A percentile compares a stretch with the other conserved stretches of the same genome.
These are phyloP conservation scores for Antitrichia curtipendula DNA, from an alignment of 225 moss, liverwort and hornwort species.

Conservation along the genomic window DNA sequence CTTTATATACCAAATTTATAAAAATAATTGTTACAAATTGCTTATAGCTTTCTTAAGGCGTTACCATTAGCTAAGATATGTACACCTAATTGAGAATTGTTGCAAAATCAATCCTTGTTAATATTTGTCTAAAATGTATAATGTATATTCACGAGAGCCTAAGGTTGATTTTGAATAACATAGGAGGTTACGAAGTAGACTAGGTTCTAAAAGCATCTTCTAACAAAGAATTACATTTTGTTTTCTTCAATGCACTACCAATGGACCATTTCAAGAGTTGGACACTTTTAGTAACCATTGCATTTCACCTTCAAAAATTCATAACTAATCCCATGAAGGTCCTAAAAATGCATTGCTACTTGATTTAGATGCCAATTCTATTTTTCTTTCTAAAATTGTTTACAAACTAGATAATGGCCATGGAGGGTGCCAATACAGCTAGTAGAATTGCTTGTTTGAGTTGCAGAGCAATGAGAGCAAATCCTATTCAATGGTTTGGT, in stretches of 20 bases:
- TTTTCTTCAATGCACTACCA: not conserved
- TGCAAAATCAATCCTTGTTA: no score
- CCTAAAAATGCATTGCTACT: accelerated
- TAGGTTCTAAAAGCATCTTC: not conserved
- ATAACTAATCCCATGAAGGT: accelerated
- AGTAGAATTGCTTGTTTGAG: no score
- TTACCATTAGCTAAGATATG: not conserved
- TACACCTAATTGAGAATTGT: not conserved
- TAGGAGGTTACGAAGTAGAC: accelerated
- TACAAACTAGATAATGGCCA: no score
- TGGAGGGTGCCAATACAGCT: no score
- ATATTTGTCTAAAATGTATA: not conserved
- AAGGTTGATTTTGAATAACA: not conserved
- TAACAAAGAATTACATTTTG: accelerated
- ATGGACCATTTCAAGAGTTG: not conserved
- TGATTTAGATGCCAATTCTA: not conserved
- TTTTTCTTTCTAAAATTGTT: not conserved
- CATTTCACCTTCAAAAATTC: not conserved
- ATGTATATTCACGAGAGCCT: not conserved
- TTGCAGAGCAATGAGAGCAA: no score
- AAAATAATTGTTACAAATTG: not conserved
- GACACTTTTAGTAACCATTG: not conserved
- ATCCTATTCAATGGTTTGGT: no score
- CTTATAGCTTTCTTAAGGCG: not conserved
- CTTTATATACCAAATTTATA: not conserved